phyloP scores from a whole-genome alignment of 768 basidiomycete genomes.

The Rhodotorula babjevae region DNA sequence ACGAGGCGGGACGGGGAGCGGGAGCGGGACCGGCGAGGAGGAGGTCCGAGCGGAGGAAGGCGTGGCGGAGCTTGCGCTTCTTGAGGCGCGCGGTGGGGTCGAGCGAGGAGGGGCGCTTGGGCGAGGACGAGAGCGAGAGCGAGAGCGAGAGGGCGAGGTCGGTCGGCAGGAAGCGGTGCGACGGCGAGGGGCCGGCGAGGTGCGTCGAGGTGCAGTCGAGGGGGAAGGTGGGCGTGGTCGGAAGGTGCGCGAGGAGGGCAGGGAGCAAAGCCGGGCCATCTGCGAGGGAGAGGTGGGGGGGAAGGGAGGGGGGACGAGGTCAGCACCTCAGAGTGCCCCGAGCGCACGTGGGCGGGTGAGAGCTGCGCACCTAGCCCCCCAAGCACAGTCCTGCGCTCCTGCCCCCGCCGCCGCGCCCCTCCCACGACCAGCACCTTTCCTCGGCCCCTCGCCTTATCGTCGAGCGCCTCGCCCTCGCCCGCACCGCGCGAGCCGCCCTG shows the following conservation, averaged over 20 bases:
- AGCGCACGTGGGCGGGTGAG: too few species aligned
- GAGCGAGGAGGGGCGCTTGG: not conserved
- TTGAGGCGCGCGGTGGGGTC: constrained; percentile 1
- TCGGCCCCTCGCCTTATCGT: too few species aligned
- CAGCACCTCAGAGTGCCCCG: too few species aligned
- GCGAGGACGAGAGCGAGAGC: not conserved
- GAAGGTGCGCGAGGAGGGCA: not conserved
- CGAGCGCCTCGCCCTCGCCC: too few species aligned
- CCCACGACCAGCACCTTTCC: too few species aligned
- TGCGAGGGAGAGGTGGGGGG: too few species aligned
- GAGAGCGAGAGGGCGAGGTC: not conserved
- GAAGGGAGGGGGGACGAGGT: too few species aligned
- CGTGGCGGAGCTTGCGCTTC: constrained; percentile 22
- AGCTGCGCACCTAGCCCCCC: too few species aligned
- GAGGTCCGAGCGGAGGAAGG: constrained; percentile 4
- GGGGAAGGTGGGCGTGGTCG: not conserved
- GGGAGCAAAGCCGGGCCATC: not conserved
- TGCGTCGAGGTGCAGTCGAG: not conserved
- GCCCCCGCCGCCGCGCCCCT: too few species aligned
- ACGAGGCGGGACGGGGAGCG: not conserved
- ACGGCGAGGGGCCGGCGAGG: not conserved
- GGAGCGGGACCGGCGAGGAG: not conserved
- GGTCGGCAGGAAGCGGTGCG: not conserved
- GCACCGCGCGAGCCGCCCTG: too few species aligned
- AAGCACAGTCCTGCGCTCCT: too few species aligned